Conservation (phyloP, 148 eudicot genomes). For the Nyssa sinensis region DNA sequence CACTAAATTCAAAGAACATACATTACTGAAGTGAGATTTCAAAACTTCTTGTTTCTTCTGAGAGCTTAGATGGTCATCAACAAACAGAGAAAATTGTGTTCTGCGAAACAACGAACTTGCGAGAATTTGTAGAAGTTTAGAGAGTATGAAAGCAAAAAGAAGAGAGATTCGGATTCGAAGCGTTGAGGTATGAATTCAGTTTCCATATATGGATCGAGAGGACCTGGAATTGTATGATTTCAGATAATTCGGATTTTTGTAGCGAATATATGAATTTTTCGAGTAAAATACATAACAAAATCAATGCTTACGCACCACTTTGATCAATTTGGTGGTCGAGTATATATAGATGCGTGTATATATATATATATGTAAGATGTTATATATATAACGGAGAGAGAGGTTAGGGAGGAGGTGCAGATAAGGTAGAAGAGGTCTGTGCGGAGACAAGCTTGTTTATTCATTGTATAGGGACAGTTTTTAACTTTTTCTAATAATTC, state of each 20-base stretch:
- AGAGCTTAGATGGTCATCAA: slow-evolving; percentile 20
- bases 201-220: neutral
- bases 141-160: neutral
- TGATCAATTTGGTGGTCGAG: neutral
- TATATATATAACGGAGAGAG: neutral
- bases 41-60: neutral
- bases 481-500: no score
- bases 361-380: neutral
- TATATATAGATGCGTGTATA: neutral
- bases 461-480: no score
- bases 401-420: neutral
- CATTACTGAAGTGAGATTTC: neutral
- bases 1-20: neutral
- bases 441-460: no score
- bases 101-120: neutral
- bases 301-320: neutral
- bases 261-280: neutral
- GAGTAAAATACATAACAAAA: neutral
- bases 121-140: neutral
- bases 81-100: slow-evolving; percentile 2
- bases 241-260: neutral
- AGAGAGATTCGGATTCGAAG: neutral
- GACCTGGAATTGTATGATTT: neutral
- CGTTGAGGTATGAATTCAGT: neutral
- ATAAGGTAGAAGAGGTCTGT: no score